A percentile compares a stretch with the other conserved stretches of the same genome.
These are phyloP conservation scores for Pseudogymnoascus sp. DNA, from an alignment of 2,329 filamentous ascomycete genomes.

Conservation along the genomic window DNA sequence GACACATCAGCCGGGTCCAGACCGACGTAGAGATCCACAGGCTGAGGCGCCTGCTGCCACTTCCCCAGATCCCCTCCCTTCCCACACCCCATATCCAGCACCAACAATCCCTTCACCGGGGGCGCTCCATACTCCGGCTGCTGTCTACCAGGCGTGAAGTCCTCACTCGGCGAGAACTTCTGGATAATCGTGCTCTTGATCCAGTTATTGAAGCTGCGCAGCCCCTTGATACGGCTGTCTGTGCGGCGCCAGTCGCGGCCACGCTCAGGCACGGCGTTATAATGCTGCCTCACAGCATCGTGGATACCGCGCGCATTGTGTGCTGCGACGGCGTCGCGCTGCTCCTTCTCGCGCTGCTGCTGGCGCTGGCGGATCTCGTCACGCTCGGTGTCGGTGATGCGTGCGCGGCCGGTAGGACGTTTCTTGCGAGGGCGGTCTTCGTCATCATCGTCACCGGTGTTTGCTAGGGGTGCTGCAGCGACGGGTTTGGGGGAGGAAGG, in stretches of 20 bases:
- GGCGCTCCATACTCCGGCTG: conserved; percentile 31
- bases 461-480: conserved; percentile 27
- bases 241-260: conserved; percentile 92
- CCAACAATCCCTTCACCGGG: conserved; percentile 52
- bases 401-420: conserved; percentile 55
- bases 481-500: conserved; percentile 30
- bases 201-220: conserved; percentile 97
- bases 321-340: conserved; percentile 28
- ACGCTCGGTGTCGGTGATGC: conserved; percentile 58
- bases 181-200: conserved; percentile 96
- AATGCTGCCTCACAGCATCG: conserved; percentile 85
- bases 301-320: conserved; percentile 49
- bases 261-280: conserved; percentile 90
- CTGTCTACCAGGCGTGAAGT: conserved; percentile 53
- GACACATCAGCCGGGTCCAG: conserved; percentile 88
- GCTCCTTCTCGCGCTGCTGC: conserved; percentile 45
- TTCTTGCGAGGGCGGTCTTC: conserved; percentile 53
- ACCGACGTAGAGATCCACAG: conserved; percentile 87
- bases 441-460: conserved; percentile 11
- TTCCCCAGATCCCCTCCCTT: conserved; percentile 94
- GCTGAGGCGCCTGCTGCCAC: conserved; percentile 89
- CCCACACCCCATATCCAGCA: conserved; percentile 91
- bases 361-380: conserved; percentile 56
- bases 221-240: conserved; percentile 87
- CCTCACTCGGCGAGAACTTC: conserved; percentile 81